Evolutionary conservation across 2,329 filamentous ascomycete species (phyloP).

Genomic region (Aspergillus ibericus): DNA sequence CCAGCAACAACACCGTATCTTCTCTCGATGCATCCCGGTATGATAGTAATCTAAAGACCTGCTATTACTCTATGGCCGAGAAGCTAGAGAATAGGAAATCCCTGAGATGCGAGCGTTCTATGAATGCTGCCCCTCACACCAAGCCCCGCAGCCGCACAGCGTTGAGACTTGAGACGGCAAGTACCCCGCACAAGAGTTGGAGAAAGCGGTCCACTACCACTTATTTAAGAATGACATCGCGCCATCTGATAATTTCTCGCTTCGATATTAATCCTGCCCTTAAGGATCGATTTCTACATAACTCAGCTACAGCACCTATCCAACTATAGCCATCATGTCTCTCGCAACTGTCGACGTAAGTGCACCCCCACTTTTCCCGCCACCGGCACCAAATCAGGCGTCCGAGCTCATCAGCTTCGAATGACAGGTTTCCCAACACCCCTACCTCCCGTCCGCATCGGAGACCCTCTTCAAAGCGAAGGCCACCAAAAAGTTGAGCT

Average conservation of each 20-base stretch:
- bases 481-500: conserved; percentile 70
- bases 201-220: conserved; percentile 7
- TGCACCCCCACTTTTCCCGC: neutral
- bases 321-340: conserved; percentile 33
- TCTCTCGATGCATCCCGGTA: neutral
- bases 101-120: neutral
- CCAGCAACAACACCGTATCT: neutral
- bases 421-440: conserved; percentile 35
- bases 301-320: neutral
- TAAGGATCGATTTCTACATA: neutral
- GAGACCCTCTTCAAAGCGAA: conserved; percentile 79
- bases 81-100: neutral
- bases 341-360: conserved; percentile 47
- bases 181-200: conserved; percentile 18
- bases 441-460: conserved; percentile 69
- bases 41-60: neutral
- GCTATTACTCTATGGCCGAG: neutral
- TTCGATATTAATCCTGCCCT: neutral
- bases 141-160: neutral
- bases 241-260: neutral
- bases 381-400: neutral
- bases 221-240: conserved; percentile 17
- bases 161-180: neutral
- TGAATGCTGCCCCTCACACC: conserved; percentile 7
- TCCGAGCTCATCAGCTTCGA: conserved; percentile 4